phyloP scores from a whole-genome alignment of 768 basidiomycete species.

The Tulasnella sp. region DNA sequence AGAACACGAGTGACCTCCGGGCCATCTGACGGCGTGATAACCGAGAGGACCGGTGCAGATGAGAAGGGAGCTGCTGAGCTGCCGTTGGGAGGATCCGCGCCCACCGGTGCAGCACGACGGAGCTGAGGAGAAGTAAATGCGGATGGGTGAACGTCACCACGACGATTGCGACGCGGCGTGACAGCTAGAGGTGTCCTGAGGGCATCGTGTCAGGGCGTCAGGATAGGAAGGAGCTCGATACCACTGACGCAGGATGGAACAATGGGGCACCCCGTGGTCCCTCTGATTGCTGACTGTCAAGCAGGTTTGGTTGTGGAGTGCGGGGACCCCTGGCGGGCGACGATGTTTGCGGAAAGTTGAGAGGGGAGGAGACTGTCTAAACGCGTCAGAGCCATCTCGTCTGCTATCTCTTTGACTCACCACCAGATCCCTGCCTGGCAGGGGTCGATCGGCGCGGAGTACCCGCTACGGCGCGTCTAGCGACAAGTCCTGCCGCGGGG shows the following conservation, averaged over 20 bases:
- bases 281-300: constrained; percentile 2
- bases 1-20: constrained; percentile 83
- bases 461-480: constrained; percentile 13
- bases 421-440: neutral
- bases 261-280: neutral
- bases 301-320: constrained; percentile 3
- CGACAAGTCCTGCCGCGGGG: constrained; percentile 8
- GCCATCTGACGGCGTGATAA: constrained; percentile 49
- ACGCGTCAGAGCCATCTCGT: neutral
- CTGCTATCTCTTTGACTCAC: neutral
- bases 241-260: constrained; percentile 10
- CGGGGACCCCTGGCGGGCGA: constrained; percentile 4
- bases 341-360: constrained; percentile 9
- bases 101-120: constrained; percentile 36
- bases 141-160: constrained; percentile 89
- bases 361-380: constrained; percentile 4
- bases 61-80: constrained; percentile 16
- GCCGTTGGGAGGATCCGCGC: constrained; percentile 46
- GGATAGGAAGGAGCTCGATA: neutral
- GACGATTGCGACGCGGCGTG: constrained; percentile 56
- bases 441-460: constrained; percentile 1
- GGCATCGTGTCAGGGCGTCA: neutral
- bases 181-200: constrained; percentile 28
- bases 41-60: constrained; percentile 35
- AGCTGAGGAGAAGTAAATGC: constrained; percentile 39